phyloP scores from a whole-genome alignment of 1,284 basidiomycete genomes.

The Pseudozyma flocculosa region DNA sequence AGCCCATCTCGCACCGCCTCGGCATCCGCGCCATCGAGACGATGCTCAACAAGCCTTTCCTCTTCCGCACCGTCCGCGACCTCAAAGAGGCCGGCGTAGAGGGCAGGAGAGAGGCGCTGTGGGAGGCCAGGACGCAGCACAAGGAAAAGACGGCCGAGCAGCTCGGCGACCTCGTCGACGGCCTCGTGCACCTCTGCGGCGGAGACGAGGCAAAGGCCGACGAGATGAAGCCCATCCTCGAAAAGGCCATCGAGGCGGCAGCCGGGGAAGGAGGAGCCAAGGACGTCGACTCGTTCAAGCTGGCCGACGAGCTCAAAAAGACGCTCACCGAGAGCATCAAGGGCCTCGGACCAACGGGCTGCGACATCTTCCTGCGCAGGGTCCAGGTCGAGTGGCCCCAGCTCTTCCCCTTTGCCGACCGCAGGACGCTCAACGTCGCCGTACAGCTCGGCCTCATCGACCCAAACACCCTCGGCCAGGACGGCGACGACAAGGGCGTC shows the following conservation, averaged over 20 bases:
- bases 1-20: slow-evolving; percentile 37
- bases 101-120: slow-evolving; percentile 28
- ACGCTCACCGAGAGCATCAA: slow-evolving; percentile 27
- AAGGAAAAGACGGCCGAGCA: slow-evolving; percentile 43
- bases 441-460: slow-evolving; percentile 20
- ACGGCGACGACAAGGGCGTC: slow-evolving; percentile 3
- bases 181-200: slow-evolving; percentile 9
- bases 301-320: slow-evolving; percentile 14
- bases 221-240: slow-evolving; percentile 16
- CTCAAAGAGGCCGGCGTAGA: slow-evolving; percentile 30
- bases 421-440: slow-evolving; percentile 16
- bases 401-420: slow-evolving; percentile 39
- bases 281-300: slow-evolving; percentile 11
- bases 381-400: slow-evolving; percentile 31
- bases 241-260: slow-evolving; percentile 12
- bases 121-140: slow-evolving; percentile 41
- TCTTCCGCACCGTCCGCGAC: slow-evolving; percentile 19
- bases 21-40: slow-evolving; percentile 33
- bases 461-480: slow-evolving; percentile 6
- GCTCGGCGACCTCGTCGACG: slow-evolving; percentile 31
- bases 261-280: slow-evolving; percentile 1
- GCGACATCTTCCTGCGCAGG: slow-evolving; percentile 33
- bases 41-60: slow-evolving; percentile 33
- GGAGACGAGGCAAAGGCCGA: slow-evolving; percentile 1
- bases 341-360: slow-evolving; percentile 27